A percentile compares a stretch with the other conserved stretches of the same genome.
These are phyloP conservation scores for Exophiala xenobiotica DNA, from an alignment of 2,329 filamentous ascomycete genomes.

Conservation along the genomic window DNA sequence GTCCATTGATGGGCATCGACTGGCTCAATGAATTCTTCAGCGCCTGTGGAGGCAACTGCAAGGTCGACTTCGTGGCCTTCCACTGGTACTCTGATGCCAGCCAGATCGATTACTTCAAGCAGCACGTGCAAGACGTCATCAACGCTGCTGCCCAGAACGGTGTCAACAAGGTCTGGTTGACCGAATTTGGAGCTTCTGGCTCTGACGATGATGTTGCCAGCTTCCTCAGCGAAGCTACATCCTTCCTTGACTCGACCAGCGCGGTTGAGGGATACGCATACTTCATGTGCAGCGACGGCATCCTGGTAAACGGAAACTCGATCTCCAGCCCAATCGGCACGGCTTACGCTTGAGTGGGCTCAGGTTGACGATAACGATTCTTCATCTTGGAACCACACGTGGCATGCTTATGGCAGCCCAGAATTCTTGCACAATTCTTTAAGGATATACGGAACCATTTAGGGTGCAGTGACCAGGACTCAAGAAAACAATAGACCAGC, in stretches of 20 bases:
- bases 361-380: background rate
- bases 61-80: slow-evolving; percentile 42
- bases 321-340: slow-evolving; percentile 16
- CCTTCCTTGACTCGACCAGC: slow-evolving; percentile 41
- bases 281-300: slow-evolving; percentile 38
- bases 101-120: slow-evolving; percentile 38
- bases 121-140: slow-evolving; percentile 39
- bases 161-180: slow-evolving; percentile 46
- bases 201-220: slow-evolving; percentile 24
- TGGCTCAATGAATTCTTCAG: slow-evolving; percentile 45
- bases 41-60: slow-evolving; percentile 39
- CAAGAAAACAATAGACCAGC: no score
- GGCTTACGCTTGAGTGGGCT: slow-evolving; percentile 5
- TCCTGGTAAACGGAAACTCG: slow-evolving; percentile 33
- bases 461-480: no score
- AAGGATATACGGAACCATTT: background rate
- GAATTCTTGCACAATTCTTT: background rate
- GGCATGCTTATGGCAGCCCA: background rate
- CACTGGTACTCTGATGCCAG: slow-evolving; percentile 45
- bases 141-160: slow-evolving; percentile 35
- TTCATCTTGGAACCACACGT: background rate
- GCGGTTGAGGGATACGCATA: slow-evolving; percentile 45
- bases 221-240: slow-evolving; percentile 41
- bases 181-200: slow-evolving; percentile 43
- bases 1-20: slow-evolving; percentile 36